Conservation (phyloP, 2,329 filamentous ascomycete species). For the Claviceps digitariae region DNA sequence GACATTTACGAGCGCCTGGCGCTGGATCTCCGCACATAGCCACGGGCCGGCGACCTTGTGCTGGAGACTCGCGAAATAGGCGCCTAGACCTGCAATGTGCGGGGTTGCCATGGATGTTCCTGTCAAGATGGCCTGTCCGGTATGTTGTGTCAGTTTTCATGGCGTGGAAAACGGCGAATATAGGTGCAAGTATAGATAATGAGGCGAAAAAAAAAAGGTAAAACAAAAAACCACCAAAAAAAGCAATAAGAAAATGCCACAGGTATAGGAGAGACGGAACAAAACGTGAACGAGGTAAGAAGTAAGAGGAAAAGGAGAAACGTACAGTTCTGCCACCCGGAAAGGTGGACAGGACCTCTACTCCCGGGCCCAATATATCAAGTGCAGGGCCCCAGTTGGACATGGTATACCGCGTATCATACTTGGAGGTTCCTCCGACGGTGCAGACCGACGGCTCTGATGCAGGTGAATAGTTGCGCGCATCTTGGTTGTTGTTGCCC, state of each 20-base stretch:
- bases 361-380: conserved; percentile 32
- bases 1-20: conserved; percentile 25
- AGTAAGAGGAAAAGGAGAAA: neutral
- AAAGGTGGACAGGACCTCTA: conserved; percentile 29
- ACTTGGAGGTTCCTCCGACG: conserved; percentile 26
- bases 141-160: neutral
- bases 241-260: too few species aligned
- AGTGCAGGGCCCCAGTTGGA: conserved; percentile 33
- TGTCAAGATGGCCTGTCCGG: conserved; percentile 18
- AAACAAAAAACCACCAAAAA: too few species aligned
- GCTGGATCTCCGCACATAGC: conserved; percentile 30
- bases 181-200: neutral
- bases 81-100: conserved; percentile 26
- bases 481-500: conserved; percentile 31
- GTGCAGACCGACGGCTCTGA: conserved; percentile 30
- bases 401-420: conserved; percentile 23
- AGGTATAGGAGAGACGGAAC: too few species aligned
- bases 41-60: conserved; percentile 24
- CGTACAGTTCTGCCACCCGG: conserved; percentile 22
- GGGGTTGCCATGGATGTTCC: conserved; percentile 36
- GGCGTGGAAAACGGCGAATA: too few species aligned
- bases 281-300: neutral
- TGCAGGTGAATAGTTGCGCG: conserved; percentile 25
- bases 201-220: neutral
- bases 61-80: conserved; percentile 7